These are phyloP conservation scores for Euclidium syriacum DNA, from an alignment of 345 rosid genomes.

Conservation along the genomic window DNA sequence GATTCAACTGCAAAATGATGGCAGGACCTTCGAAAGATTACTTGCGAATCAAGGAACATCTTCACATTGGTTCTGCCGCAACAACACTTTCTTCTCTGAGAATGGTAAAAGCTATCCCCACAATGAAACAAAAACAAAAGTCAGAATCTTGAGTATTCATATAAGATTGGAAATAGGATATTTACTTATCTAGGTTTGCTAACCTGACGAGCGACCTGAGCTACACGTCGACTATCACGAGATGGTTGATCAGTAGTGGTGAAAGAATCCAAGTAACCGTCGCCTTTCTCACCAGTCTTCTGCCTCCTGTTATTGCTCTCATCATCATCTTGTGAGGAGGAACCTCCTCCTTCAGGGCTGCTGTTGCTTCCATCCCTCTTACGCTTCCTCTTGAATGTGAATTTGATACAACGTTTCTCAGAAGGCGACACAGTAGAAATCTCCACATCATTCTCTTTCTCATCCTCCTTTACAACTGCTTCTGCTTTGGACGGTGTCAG, in stretches of 20 bases:
- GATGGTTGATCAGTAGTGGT: slow-evolving; percentile 50
- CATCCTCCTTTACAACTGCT: slow-evolving; percentile 27
- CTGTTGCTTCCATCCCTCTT: slow-evolving; percentile 49
- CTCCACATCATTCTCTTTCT: slow-evolving; percentile 32
- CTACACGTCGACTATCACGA: slow-evolving; percentile 38
- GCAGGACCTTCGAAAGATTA: background rate
- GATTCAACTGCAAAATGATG: background rate
- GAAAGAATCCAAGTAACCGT: slow-evolving; percentile 34
- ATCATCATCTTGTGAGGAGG: slow-evolving; percentile 34
- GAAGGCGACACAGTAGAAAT: slow-evolving; percentile 29
- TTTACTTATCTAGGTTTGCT: slow-evolving; percentile 15
- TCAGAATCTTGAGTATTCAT: background rate
- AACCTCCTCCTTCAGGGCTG: slow-evolving; percentile 31
- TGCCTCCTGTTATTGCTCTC: slow-evolving; percentile 33
- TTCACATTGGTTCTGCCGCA: slow-evolving; percentile 26
- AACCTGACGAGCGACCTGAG: slow-evolving; percentile 76
- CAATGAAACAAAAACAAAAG: slow-evolving; percentile 2
- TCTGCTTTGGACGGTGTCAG: slow-evolving; percentile 2
- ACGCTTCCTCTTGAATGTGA: slow-evolving; percentile 69
- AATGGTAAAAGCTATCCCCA: slow-evolving; percentile 52
- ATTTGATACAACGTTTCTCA: slow-evolving; percentile 41
- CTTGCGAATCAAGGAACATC: slow-evolving; percentile 28
- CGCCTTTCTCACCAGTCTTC: slow-evolving; percentile 40
- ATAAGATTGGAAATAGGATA: too few species aligned
- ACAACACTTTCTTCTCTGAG: slow-evolving; percentile 40